Conservation (phyloP, 2,329 filamentous ascomycete species). For the Apiospora phragmitis region DNA sequence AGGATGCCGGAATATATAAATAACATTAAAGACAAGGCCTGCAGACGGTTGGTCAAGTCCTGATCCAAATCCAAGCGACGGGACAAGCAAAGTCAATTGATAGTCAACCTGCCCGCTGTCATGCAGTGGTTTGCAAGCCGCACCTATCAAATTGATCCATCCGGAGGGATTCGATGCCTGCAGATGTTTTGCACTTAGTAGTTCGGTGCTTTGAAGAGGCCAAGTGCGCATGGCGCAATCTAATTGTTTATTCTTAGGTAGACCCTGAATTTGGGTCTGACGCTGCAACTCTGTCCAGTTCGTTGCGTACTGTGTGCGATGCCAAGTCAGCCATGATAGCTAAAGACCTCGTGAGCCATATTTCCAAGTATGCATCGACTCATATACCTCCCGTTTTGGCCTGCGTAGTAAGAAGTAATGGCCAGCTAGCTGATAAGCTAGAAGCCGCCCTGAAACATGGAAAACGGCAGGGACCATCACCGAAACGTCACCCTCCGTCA, state of each 20-base stretch:
- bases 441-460: slow-evolving; percentile 11
- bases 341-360: too few relatives aligned
- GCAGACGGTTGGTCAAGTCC: not conserved
- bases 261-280: slow-evolving; percentile 1
- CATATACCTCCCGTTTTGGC: not conserved
- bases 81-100: not conserved
- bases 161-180: not conserved
- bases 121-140: not conserved
- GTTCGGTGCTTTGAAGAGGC: not conserved
- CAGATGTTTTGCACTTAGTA: not conserved
- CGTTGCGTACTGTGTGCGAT: not conserved
- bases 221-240: not conserved
- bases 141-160: not conserved
- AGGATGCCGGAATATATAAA: not conserved
- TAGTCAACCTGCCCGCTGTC: not conserved
- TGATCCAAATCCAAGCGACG: not conserved
- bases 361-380: not conserved
- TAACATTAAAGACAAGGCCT: not conserved
- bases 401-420: not conserved
- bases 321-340: not conserved
- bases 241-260: not conserved
- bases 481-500: slow-evolving; percentile 11
- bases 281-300: not conserved
- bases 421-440: not conserved
- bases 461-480: slow-evolving; percentile 9